Conservation (phyloP, 352 stramenopile species). For the Globisporangium cederbergense region DNA sequence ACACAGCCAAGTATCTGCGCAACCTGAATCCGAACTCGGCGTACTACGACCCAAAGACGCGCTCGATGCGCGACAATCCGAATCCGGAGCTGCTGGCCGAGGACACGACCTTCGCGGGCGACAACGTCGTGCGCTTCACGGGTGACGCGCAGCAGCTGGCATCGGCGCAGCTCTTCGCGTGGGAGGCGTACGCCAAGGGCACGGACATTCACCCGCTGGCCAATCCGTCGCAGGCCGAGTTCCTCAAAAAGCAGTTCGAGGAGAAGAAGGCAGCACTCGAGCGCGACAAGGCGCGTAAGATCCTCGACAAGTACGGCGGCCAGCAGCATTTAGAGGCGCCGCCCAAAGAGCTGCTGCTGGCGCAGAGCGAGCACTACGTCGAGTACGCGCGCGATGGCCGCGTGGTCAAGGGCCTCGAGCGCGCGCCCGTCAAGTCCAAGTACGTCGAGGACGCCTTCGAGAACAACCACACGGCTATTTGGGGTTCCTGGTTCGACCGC, state of each 20-base stretch:
- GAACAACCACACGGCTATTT: conserved; percentile 97
- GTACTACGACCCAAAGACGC: conserved; percentile 99
- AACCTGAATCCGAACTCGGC: conserved; percentile 98
- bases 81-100: conserved; percentile 93
- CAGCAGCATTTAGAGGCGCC: conserved; percentile 88
- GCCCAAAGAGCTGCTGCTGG: conserved; percentile 78
- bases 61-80: conserved; percentile 98
- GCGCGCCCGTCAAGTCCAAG: conserved; percentile 90
- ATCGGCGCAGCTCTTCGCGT: conserved; percentile 94
- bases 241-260: conserved; percentile 94
- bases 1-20: conserved; percentile 99
- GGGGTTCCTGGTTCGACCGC: conserved; percentile 97
- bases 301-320: conserved; percentile 96
- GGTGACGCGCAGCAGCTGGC: conserved; percentile 93
- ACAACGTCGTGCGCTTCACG: conserved; percentile 94
- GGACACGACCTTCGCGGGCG: conserved; percentile 92
- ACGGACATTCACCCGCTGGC: conserved; percentile 94
- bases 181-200: conserved; percentile 91
- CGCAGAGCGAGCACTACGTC: conserved; percentile 89
- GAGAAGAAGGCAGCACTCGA: conserved; percentile 69
- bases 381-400: conserved; percentile 93
- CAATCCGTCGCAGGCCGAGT: conserved; percentile 95
- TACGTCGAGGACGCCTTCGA: conserved; percentile 97
- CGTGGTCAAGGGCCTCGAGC: conserved; percentile 79
- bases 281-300: conserved; percentile 64